These are phyloP conservation scores for Peronospora farinosa DNA, from an alignment of 352 stramenopile genomes.

Conservation along the genomic window DNA sequence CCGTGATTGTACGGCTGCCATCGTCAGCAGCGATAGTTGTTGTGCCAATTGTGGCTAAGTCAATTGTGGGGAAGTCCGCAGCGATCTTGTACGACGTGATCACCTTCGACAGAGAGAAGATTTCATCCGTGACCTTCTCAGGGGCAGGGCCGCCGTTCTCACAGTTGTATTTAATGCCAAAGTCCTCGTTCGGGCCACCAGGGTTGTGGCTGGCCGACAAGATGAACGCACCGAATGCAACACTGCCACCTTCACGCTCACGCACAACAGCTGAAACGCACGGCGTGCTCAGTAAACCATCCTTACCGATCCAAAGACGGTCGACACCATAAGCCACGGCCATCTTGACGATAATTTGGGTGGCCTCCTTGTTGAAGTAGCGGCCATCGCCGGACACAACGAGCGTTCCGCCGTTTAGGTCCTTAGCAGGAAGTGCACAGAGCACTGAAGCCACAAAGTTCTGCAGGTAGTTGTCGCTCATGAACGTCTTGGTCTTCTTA, in stretches of 20 bases:
- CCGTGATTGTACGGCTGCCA: conserved; percentile 85
- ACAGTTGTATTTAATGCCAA: conserved; percentile 99
- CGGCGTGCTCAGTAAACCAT: conserved; percentile 95
- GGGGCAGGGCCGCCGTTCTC: conserved; percentile 96
- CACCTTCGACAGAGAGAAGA: conserved; percentile 93
- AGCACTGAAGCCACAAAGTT: conserved; percentile 98
- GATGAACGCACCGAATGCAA: conserved; percentile 94
- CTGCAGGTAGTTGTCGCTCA: conserved; percentile 96
- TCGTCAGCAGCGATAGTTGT: conserved; percentile 74
- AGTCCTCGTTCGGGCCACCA: conserved; percentile 96
- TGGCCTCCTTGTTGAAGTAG: conserved; percentile 90
- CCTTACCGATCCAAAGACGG: conserved; percentile 93
- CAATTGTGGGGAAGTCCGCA: conserved; percentile 70
- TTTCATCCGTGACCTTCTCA: conserved; percentile 96
- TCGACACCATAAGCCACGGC: conserved; percentile 94
- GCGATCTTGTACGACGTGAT: conserved; percentile 93
- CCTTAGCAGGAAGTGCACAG: conserved; percentile 91
- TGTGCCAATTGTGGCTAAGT: conserved; percentile 68
- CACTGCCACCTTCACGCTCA: conserved; percentile 88
- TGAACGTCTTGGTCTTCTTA: conserved; percentile 99
- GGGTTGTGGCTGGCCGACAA: conserved; percentile 98
- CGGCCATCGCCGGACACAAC: conserved; percentile 94
- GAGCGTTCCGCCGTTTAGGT: conserved; percentile 92
- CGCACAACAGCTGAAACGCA: conserved; percentile 96
- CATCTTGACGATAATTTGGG: conserved; percentile 96